phyloP scores from a whole-genome alignment of 495 filamentous ascomycete genomes.

The Ramalina intermedia region DNA sequence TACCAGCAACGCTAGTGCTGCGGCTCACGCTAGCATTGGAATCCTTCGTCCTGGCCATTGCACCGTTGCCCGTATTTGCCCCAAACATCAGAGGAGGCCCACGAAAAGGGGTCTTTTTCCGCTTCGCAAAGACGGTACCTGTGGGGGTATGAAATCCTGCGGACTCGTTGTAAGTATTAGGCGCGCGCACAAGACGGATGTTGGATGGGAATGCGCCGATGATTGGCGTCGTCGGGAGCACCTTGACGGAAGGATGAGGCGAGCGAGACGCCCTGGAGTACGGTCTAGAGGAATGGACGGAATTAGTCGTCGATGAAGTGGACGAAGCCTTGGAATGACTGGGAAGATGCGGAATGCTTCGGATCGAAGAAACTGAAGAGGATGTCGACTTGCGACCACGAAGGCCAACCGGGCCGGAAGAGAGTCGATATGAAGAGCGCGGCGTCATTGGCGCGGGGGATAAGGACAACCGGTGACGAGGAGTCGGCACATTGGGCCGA shows the following conservation, averaged over 20 bases:
- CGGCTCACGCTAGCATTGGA: constrained; percentile 24
- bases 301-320: constrained; percentile 68
- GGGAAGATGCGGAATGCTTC: constrained; percentile 76
- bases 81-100: constrained; percentile 57
- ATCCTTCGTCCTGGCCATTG: constrained; percentile 15
- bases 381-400: constrained; percentile 92
- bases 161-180: constrained; percentile 36
- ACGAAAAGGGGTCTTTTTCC: constrained; percentile 81
- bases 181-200: constrained; percentile 65
- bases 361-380: constrained; percentile 83
- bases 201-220: constrained; percentile 67
- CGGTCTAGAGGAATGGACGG: constrained; percentile 48
- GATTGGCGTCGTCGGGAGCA: constrained; percentile 84
- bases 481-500: constrained; percentile 22
- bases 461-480: constrained; percentile 61
- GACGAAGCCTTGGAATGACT: constrained; percentile 89
- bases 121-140: constrained; percentile 75
- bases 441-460: constrained; percentile 86
- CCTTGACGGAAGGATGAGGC: constrained; percentile 83
- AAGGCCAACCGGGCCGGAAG: constrained; percentile 45
- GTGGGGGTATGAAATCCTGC: constrained; percentile 29
- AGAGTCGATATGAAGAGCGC: constrained; percentile 64
- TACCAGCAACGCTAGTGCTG: constrained; percentile 37
- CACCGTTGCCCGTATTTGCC: constrained; percentile 16
- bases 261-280: constrained; percentile 40